These are phyloP conservation scores for Thymus mandschuricus DNA, from an alignment of 257 asterid genomes.

Conservation along the genomic window DNA sequence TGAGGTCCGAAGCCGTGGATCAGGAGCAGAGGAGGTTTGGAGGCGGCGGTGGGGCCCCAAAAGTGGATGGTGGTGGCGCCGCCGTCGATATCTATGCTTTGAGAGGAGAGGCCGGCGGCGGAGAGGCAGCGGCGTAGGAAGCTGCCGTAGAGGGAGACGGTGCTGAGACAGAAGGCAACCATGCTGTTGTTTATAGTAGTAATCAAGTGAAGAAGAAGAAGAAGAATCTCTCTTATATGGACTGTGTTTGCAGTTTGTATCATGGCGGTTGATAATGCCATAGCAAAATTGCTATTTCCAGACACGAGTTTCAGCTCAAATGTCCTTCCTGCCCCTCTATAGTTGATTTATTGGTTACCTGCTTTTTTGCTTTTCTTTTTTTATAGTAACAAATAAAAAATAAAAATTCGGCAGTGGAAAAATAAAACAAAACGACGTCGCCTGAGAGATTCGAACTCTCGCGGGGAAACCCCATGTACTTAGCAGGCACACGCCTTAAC, in stretches of 20 bases:
- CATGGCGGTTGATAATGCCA: slow-evolving; percentile 1
- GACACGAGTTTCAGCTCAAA: neutral
- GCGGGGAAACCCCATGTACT: slow-evolving; percentile 99
- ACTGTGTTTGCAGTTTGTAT: neutral
- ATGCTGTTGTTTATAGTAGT: slow-evolving; percentile 3
- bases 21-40: slow-evolving; percentile 62
- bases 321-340: neutral
- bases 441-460: slow-evolving; percentile 99
- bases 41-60: slow-evolving; percentile 64
- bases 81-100: slow-evolving; percentile 48
- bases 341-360: no score
- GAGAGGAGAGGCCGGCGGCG: slow-evolving; percentile 73
- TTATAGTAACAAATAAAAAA: no score
- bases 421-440: slow-evolving; percentile 41
- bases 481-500: slow-evolving; percentile 79
- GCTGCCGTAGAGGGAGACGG: slow-evolving; percentile 58
- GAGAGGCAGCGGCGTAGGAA: slow-evolving; percentile 65
- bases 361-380: no score
- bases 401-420: no score
- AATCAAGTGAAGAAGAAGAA: neutral
- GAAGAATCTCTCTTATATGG: neutral
- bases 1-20: slow-evolving; percentile 89
- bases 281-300: neutral
- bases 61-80: slow-evolving; percentile 63
- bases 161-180: slow-evolving; percentile 64